Percentiles rank a stretch among this genome's conserved stretches.
phyloP scores from a whole-genome alignment of 129 eudicot species.

The Chrysanthemum lavandulifolium region DNA sequence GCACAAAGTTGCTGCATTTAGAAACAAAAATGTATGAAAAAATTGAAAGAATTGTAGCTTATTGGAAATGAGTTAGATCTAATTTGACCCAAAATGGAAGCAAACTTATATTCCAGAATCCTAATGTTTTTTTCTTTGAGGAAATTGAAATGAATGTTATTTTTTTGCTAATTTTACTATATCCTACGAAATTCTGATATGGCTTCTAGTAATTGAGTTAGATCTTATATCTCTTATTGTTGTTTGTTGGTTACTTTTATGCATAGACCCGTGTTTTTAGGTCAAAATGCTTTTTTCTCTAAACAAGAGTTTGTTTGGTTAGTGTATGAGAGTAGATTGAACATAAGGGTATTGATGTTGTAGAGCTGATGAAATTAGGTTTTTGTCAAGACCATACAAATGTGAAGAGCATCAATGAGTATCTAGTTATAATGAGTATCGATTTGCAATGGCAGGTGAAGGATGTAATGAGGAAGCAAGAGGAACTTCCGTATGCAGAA shows the following conservation, averaged over 20 bases:
- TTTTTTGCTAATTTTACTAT: not conserved
- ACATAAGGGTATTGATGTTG: no score
- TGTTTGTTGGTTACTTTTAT: not conserved
- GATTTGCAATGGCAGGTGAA: slow-evolving; percentile 65
- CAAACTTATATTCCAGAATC: not conserved
- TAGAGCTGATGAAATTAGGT: not conserved
- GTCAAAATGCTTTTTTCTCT: not conserved
- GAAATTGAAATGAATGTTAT: not conserved
- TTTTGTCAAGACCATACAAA: not conserved
- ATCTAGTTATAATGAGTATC: not conserved
- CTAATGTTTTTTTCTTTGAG: no score
- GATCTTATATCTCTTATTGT: not conserved
- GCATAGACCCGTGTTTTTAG: not conserved
- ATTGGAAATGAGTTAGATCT: not conserved
- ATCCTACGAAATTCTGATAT: not conserved
- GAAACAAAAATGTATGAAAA: not conserved
- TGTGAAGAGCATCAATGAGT: not conserved
- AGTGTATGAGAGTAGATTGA: not conserved
- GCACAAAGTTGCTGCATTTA: not conserved
- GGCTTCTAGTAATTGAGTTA: slow-evolving; percentile 2
- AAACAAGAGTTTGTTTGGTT: not conserved
- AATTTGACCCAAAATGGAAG: not conserved
- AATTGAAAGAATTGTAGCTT: not conserved
- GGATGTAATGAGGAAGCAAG: slow-evolving; percentile 91
- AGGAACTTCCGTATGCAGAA: slow-evolving; percentile 85